Conservation (phyloP, 345 rosid genomes). For the Murraya paniculata region DNA sequence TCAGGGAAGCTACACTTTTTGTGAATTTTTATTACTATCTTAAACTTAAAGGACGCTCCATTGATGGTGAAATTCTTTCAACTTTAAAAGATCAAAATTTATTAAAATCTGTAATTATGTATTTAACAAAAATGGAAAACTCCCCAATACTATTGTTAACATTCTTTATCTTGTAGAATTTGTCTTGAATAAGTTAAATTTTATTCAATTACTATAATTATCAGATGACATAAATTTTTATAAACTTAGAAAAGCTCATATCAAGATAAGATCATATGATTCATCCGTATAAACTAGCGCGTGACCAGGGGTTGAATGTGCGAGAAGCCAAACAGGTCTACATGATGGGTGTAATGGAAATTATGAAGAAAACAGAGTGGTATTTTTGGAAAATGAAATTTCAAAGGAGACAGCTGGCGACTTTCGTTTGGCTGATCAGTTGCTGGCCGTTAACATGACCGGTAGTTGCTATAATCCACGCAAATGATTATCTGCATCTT, state of each 20-base stretch:
- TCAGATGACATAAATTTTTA: too few relatives aligned
- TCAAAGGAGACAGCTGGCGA: not conserved
- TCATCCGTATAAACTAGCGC: not conserved
- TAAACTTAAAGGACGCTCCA: not conserved
- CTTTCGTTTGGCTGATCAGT: not conserved
- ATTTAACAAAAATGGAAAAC: too few relatives aligned
- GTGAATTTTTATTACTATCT: not conserved
- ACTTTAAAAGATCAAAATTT: too few relatives aligned
- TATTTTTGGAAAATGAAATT: not conserved
- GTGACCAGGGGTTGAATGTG: not conserved
- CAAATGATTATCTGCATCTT: not conserved
- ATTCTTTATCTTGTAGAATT: too few relatives aligned
- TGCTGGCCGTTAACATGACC: not conserved
- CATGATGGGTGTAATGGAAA: not conserved
- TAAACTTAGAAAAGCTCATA: too few relatives aligned
- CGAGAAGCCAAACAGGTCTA: not conserved
- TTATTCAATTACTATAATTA: too few relatives aligned
- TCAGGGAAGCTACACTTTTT: not conserved
- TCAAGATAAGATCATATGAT: too few relatives aligned
- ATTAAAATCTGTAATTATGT: too few relatives aligned
- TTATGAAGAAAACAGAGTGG: not conserved
- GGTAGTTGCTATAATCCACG: constrained; percentile 5
- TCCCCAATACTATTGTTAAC: too few relatives aligned
- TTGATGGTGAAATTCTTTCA: not conserved
- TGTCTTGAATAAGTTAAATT: too few relatives aligned